Evolutionary conservation across 2,329 filamentous ascomycete genomes (phyloP).

Genomic region (Ascochyta pisi): DNA sequence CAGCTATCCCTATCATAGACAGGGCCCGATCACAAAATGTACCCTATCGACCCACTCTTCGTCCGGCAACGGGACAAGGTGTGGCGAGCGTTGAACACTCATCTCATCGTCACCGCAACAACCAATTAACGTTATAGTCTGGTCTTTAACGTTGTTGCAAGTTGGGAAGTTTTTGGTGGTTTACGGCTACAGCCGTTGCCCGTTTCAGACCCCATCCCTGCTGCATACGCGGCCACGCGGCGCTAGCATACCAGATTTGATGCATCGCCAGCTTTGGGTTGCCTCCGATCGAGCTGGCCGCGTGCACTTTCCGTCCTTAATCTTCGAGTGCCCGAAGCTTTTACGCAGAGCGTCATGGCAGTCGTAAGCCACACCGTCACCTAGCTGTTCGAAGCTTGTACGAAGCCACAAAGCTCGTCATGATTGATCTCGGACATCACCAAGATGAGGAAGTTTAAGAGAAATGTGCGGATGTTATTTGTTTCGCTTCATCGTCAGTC

Average conservation of each 20-base stretch:
- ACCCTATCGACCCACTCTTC: background rate
- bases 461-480: background rate
- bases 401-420: slow-evolving; percentile 7
- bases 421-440: slow-evolving; percentile 1
- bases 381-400: slow-evolving; percentile 7
- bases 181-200: background rate
- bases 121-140: background rate
- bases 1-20: background rate
- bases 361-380: slow-evolving; percentile 13
- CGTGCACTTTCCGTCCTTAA: slow-evolving; percentile 8
- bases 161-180: background rate
- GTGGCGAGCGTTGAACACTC: background rate
- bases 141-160: background rate
- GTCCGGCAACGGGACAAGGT: background rate
- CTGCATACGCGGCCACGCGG: slow-evolving; percentile 13
- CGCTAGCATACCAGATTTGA: slow-evolving; percentile 5
- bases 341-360: slow-evolving; percentile 1
- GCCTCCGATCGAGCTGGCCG: background rate
- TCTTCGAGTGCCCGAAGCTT: background rate
- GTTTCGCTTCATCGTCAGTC: background rate
- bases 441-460: background rate
- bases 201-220: slow-evolving; percentile 3
- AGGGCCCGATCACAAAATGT: background rate
- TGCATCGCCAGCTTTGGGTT: slow-evolving; percentile 1
- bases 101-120: background rate